phyloP scores from a whole-genome alignment of 164 flowering plant species.

The Annona cherimola region DNA sequence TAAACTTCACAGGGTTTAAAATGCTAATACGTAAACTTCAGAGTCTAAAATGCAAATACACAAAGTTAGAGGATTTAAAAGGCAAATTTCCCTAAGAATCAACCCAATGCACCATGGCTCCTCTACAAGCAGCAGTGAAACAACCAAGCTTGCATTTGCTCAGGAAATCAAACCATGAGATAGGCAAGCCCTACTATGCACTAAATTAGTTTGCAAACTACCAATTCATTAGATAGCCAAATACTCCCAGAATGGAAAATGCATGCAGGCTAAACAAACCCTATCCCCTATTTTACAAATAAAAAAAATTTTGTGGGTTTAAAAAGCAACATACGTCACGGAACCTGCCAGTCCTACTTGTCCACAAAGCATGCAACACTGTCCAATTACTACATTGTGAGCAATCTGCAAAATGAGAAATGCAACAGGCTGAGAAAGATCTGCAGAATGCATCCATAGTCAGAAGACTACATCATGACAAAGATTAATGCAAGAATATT shows the following conservation, averaged over 20 bases:
- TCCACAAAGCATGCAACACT: slow-evolving; percentile 84
- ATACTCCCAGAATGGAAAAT: background rate
- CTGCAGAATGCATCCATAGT: background rate
- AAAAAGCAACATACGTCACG: slow-evolving; percentile 55
- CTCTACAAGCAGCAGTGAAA: background rate
- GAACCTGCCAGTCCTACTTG: slow-evolving; percentile 98
- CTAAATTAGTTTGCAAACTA: background rate
- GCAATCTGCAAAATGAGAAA: slow-evolving; percentile 57
- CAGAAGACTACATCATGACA: background rate
- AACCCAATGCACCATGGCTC: background rate
- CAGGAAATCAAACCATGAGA: background rate
- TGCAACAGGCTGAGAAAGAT: background rate
- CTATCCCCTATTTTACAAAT: slow-evolving; percentile 1
- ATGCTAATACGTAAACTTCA: no score
- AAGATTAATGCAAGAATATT: background rate
- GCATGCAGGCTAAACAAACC: background rate
- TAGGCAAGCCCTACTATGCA: background rate
- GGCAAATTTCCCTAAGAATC: no score
- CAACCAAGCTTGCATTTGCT: background rate
- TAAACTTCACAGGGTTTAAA: no score
- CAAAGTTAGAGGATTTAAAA: no score
- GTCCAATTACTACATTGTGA: slow-evolving; percentile 85
- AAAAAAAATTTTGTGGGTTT: background rate
- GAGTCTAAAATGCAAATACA: no score
- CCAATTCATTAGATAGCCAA: background rate